Evolutionary conservation across 2,329 filamentous ascomycete genomes (phyloP), one percentile per base, ranked within the genome.

Genomic region (Ophiostoma australiae): DNA sequence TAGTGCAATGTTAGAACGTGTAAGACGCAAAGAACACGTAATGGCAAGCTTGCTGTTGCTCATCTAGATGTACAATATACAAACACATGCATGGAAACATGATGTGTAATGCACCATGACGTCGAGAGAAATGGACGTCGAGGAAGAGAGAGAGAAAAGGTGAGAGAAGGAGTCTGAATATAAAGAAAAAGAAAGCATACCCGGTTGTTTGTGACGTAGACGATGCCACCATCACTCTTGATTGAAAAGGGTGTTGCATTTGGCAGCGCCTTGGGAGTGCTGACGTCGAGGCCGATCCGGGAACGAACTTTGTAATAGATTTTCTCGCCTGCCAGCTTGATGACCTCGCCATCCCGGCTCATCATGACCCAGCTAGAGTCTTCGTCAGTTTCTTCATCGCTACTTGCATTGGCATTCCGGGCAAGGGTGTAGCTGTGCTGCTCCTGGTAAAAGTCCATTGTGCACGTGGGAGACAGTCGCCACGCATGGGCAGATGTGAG

Each of bases 361-460:
- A 97, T 88, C 94, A 97, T 97, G 66, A 97, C 94, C 94, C 94
- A 97, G 77, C 86, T 88, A 78, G 81, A 79, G 76, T 80, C 79
- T 78, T 86, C 82, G 82, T 88, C 81, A 87, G 85, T 82, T 78
- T 85, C 80, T 78, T 85, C 80, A 31, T 68, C 67, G 72, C 79
- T 77, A 70, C 78, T 78, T 66, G 75, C 76, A 73, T 76, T 79
- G 69, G 77, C 78, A 72, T 78, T 80, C 72, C 78, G 80, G 71
- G 79, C 80, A 74, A 83, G 79, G 69, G 80, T 80, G 78, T 79
- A 79, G 82, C 82, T 76, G 63, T 74, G 71, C 44, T 75, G 73
- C 66, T 75, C 74, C 67, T 74, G 73, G 67, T 75, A 75, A 52
- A 75, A 75, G 71, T 75, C 72, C 70, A 73, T 73, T 65, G 58